Percentiles rank a stretch among this genome's conserved stretches.
Evolutionary conservation across 768 basidiomycete genomes (phyloP).

Genomic region (Phlebiopsis flavidoalba): DNA sequence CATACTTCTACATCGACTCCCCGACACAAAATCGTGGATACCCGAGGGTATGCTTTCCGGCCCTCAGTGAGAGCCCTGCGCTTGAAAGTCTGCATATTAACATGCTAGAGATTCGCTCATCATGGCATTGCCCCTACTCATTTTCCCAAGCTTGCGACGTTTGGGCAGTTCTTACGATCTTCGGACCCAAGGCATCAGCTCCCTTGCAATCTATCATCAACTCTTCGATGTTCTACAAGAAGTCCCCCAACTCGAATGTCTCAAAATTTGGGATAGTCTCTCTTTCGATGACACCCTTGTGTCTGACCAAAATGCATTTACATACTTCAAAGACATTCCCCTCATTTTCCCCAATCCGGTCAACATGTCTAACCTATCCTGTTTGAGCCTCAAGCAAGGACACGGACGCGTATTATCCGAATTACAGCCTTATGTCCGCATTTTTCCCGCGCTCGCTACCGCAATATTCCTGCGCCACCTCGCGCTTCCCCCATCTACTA

Average conservation of each 20-base stretch:
- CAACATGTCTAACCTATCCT: background rate
- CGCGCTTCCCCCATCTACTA: too few relatives aligned
- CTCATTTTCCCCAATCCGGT: background rate
- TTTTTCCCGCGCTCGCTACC: background rate
- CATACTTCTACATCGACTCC: too few relatives aligned
- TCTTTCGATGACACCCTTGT: too few relatives aligned
- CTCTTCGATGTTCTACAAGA: background rate
- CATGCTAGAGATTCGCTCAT: background rate
- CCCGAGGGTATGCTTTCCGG: background rate
- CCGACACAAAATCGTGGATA: background rate
- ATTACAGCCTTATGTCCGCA: background rate
- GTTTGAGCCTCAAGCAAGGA: background rate
- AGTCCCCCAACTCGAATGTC: background rate
- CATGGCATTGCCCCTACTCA: background rate
- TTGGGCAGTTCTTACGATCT: background rate
- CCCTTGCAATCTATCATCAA: background rate
- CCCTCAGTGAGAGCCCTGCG: background rate
- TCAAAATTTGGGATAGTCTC: background rate
- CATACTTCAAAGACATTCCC: background rate
- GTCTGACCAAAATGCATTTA: background rate
- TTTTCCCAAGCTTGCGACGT: background rate
- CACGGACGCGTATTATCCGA: background rate
- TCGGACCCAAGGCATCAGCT: background rate
- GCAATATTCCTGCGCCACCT: too few relatives aligned
- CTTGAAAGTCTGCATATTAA: background rate